Evolutionary conservation across 805 yeast species (phyloP).

Genomic region (Ogataea trehalophila): DNA sequence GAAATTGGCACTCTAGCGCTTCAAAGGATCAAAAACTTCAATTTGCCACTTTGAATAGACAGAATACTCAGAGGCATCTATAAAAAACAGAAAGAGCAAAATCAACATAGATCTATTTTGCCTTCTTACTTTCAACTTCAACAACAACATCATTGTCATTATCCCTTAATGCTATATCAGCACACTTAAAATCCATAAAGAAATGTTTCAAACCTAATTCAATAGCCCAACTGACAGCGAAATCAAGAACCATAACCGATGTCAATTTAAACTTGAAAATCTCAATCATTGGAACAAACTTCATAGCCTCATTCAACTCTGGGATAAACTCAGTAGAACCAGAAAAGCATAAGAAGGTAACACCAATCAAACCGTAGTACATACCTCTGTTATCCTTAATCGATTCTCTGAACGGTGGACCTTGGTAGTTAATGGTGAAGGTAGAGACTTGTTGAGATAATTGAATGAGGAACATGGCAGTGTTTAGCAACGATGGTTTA

Average conservation of each 20-base stretch:
- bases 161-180: slow-evolving; percentile 69
- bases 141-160: slow-evolving; percentile 16
- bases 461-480: slow-evolving; percentile 92
- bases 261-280: slow-evolving; percentile 77
- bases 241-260: slow-evolving; percentile 65
- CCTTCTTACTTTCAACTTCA: slow-evolving; percentile 2
- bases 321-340: slow-evolving; percentile 95
- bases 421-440: slow-evolving; percentile 96
- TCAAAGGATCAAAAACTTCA: no score
- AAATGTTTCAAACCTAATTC: slow-evolving; percentile 77
- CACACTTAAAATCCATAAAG: slow-evolving; percentile 88
- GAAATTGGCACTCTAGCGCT: no score
- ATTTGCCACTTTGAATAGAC: no score
- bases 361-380: slow-evolving; percentile 93
- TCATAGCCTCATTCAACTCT: slow-evolving; percentile 87
- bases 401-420: slow-evolving; percentile 92
- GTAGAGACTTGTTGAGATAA: slow-evolving; percentile 96
- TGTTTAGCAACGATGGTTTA: slow-evolving; percentile 84
- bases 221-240: slow-evolving; percentile 68
- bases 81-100: no score
- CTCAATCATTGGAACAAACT: slow-evolving; percentile 79
- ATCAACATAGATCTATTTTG: neutral
- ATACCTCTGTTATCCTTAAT: slow-evolving; percentile 89
- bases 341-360: slow-evolving; percentile 78
- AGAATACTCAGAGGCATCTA: no score